Conservation (phyloP, 805 yeast species). For the Candida sithepensis region DNA sequence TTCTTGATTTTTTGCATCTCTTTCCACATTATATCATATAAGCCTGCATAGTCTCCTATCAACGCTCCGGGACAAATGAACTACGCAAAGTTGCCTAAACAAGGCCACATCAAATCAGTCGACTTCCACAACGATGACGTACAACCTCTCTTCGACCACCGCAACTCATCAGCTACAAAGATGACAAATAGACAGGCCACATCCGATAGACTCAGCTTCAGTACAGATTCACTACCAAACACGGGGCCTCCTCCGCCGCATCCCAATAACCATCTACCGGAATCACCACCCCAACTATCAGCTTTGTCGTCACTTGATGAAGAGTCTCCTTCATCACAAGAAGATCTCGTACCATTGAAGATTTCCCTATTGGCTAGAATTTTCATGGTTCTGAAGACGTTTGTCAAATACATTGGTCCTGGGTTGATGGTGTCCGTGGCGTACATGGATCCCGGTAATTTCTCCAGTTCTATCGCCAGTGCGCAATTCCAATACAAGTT, state of each 20-base stretch:
- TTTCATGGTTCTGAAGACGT: conserved; percentile 29
- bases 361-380: conserved; percentile 7
- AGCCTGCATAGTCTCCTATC: too few species aligned
- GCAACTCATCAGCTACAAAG: not conserved
- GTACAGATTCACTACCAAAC: conserved; percentile 1
- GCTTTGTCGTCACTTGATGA: not conserved
- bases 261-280: not conserved
- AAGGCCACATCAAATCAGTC: not conserved
- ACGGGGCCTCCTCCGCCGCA: not conserved
- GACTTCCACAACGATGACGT: not conserved
- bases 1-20: not conserved
- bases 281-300: not conserved
- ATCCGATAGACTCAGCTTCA: not conserved
- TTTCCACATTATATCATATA: not conserved
- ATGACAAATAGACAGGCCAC: not conserved
- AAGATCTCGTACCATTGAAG: not conserved
- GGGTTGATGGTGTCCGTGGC: conserved; percentile 94
- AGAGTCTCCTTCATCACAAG: not conserved
- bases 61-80: too few species aligned
- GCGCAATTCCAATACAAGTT: conserved; percentile 70
- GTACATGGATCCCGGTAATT: conserved; percentile 97
- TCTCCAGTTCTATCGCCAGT: conserved; percentile 89
- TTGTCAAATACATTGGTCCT: conserved; percentile 69
- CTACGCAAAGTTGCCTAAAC: not conserved
- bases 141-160: not conserved